phyloP scores from a whole-genome alignment of 192 early-diverging fungal species.

The Geosiphon pyriformis region DNA sequence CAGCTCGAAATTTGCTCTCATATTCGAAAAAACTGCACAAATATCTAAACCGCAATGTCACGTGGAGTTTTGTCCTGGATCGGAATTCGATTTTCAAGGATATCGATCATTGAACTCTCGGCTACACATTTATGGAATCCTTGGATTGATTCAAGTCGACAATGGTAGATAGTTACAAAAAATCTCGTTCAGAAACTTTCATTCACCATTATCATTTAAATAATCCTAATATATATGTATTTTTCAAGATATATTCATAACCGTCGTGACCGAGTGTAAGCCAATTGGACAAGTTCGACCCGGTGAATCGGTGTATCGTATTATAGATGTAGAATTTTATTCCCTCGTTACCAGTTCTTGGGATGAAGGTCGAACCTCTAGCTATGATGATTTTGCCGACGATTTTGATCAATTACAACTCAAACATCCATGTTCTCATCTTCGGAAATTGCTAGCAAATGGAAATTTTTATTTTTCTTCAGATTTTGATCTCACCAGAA shows the following conservation, averaged over 20 bases:
- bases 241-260: slow-evolving; percentile 62
- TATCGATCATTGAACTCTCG: slow-evolving; percentile 1
- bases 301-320: slow-evolving; percentile 61
- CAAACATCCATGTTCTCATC: slow-evolving; percentile 69
- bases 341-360: slow-evolving; percentile 70
- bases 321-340: slow-evolving; percentile 69
- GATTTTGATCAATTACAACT: slow-evolving; percentile 41
- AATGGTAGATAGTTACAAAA: slow-evolving; percentile 38
- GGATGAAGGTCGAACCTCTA: slow-evolving; percentile 50
- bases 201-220: slow-evolving; percentile 20
- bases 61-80: background rate
- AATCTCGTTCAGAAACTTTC: background rate
- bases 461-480: slow-evolving; percentile 94
- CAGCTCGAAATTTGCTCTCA: background rate
- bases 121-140: slow-evolving; percentile 47
- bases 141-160: slow-evolving; percentile 46
- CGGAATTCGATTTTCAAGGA: background rate
- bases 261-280: slow-evolving; percentile 60
- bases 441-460: slow-evolving; percentile 74
- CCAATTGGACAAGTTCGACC: slow-evolving; percentile 55
- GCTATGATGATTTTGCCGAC: slow-evolving; percentile 30
- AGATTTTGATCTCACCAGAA: slow-evolving; percentile 82
- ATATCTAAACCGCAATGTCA: slow-evolving; percentile 7
- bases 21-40: background rate
- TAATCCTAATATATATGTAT: slow-evolving; percentile 29